Evolutionary conservation across 495 filamentous ascomycete genomes (phyloP).

Genomic region (Penicillium mononematosum): DNA sequence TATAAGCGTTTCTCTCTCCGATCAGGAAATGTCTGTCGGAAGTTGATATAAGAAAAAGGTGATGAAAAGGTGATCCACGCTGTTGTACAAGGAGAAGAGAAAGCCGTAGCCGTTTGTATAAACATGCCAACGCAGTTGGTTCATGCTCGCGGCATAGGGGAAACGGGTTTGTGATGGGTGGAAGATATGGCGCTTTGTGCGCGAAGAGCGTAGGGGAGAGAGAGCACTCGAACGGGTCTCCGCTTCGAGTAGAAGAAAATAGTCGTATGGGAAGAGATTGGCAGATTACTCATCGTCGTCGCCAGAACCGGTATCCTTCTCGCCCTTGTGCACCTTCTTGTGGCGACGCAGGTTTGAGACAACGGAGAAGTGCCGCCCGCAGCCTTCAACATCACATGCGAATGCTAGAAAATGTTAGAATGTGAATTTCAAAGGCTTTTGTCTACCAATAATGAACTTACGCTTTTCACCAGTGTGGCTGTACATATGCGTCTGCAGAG

Average conservation of each 20-base stretch:
- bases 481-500: conserved; percentile 97
- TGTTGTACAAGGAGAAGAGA: conserved; percentile 44
- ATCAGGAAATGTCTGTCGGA: conserved; percentile 16
- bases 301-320: conserved; percentile 50
- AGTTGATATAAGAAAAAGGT: conserved; percentile 23
- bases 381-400: conserved; percentile 90
- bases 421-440: neutral
- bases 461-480: conserved; percentile 99
- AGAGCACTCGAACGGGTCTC: conserved; percentile 16
- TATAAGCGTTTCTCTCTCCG: conserved; percentile 14
- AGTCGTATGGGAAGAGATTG: conserved; percentile 11
- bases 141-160: conserved; percentile 1
- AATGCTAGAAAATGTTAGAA: conserved; percentile 66
- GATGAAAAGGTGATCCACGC: conserved; percentile 27
- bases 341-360: conserved; percentile 95
- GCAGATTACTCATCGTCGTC: conserved; percentile 47
- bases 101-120: neutral
- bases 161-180: conserved; percentile 10
- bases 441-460: conserved; percentile 51
- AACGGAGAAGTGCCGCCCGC: conserved; percentile 94
- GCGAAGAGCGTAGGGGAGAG: conserved; percentile 5
- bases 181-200: conserved; percentile 15
- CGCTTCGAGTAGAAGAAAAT: conserved; percentile 15
- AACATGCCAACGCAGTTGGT: conserved; percentile 23
- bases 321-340: conserved; percentile 93